Base-by-base conservation (phyloP, 1,284 basidiomycete genomes). In the Irpex sp. region DNA sequence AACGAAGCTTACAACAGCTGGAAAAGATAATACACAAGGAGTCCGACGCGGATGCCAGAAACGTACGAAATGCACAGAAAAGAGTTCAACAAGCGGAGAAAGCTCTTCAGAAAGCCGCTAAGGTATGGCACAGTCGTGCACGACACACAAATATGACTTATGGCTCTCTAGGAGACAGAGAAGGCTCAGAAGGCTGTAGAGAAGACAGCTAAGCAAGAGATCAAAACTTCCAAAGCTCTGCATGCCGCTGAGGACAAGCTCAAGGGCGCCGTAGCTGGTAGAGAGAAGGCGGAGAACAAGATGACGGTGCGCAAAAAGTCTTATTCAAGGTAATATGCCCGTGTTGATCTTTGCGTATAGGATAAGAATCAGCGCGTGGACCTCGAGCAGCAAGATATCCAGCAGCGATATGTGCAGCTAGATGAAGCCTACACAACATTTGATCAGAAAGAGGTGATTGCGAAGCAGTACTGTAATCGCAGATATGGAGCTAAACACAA, bases 71-170 rank as follows among this genome's bases (percentile, higher is more conserved):
- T 34, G 67, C 65, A 2, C 8, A 38, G 59, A 64, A 66, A 52
- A 61, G 66, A 48, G n/a, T 68, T 5, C 17, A 60, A 8, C 61
- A 62, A 44, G 65, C 61, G 9, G 67, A 68, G 55, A 66, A 66
- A 54, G 62, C 60, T 5, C 58, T 65, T 51, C 37, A 64, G 37
- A 64, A 62, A 36, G 64, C 62, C 54, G 21, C 61, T 17, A 66
- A 66, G 65, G 67, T 68, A 51, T 5, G 49, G 17, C 21, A 57
- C 4, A 13, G 38, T 31, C 47, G 5, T n/a, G 11, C 40, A 8
- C 9, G 5, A 19, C 26, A 3, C 11, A 2, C 11, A 19, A 47
- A 48, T 8, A 19, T 52, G 40, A 26, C 47, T 19, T 40, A 13
- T 47, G 9, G 11, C 11, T 17, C 19, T 15, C 17, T 34, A 67